These are phyloP conservation scores for Pythium rhizo-oryzae DNA, from an alignment of 352 stramenopile species.

Conservation along the genomic window DNA sequence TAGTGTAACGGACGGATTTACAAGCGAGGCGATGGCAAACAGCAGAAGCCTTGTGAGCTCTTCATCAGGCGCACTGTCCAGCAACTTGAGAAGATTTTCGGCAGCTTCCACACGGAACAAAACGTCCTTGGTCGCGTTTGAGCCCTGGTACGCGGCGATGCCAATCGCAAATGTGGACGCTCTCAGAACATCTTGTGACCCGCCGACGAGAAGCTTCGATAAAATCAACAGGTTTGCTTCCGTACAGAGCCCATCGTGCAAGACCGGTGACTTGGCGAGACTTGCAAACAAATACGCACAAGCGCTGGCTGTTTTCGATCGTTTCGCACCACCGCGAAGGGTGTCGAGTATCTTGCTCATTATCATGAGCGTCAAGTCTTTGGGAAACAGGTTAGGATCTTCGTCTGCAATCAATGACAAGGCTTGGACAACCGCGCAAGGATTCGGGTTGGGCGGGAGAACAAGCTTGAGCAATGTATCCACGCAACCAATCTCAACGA, in stretches of 20 bases:
- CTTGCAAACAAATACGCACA: constrained; percentile 65
- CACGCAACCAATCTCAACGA: constrained; percentile 53
- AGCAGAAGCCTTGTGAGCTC: constrained; percentile 47
- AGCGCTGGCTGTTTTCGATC: constrained; percentile 50
- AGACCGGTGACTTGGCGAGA: constrained; percentile 49
- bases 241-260: constrained; percentile 48
- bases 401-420: constrained; percentile 65
- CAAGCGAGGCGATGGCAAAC: constrained; percentile 48
- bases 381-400: constrained; percentile 53
- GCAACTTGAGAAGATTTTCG: constrained; percentile 50
- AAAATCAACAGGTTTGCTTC: constrained; percentile 66
- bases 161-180: constrained; percentile 57
- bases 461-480: constrained; percentile 59
- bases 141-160: constrained; percentile 41
- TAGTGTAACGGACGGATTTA: constrained; percentile 37
- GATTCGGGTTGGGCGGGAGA: constrained; percentile 43
- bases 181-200: constrained; percentile 51
- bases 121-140: constrained; percentile 42
- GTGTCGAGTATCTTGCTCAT: constrained; percentile 61
- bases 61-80: constrained; percentile 29
- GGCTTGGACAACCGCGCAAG: constrained; percentile 52
- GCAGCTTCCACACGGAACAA: constrained; percentile 55
- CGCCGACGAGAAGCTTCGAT: constrained; percentile 64
- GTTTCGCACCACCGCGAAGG: constrained; percentile 59
- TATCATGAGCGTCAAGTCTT: constrained; percentile 39